These are phyloP conservation scores for Physocladia obscura DNA, from an alignment of 192 early-diverging fungal species.

Conservation along the genomic window DNA sequence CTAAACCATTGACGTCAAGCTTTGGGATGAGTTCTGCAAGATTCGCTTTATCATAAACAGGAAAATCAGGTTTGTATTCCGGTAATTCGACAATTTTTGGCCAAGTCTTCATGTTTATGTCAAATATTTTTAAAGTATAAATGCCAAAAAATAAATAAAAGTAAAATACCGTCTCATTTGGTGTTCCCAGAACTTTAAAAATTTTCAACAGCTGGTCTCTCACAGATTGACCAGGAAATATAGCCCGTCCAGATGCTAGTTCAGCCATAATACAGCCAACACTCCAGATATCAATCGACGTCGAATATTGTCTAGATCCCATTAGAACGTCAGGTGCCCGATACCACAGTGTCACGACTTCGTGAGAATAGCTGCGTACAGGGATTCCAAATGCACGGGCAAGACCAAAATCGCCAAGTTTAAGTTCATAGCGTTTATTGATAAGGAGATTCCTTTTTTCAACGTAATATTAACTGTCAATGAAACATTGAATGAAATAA, in stretches of 20 bases:
- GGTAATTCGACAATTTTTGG: conserved; percentile 82
- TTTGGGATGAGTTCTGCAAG: conserved; percentile 80
- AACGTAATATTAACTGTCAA: no score
- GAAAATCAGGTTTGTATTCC: conserved; percentile 84
- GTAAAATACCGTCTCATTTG: conserved; percentile 56
- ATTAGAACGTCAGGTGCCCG: conserved; percentile 88
- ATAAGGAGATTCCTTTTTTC: conserved; percentile 93
- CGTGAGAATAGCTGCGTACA: conserved; percentile 75
- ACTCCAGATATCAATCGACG: conserved; percentile 96
- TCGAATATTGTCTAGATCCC: conserved; percentile 89
- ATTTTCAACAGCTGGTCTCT: conserved; percentile 85
- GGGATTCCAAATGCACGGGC: conserved; percentile 95
- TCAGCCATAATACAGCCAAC: conserved; percentile 83
- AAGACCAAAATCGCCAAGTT: conserved; percentile 87
- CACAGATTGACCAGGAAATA: conserved; percentile 88
- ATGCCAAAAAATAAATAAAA: not conserved
- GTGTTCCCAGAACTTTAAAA: conserved; percentile 84
- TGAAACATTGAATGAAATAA: conserved; percentile 67
- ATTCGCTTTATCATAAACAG: conserved; percentile 66
- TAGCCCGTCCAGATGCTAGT: conserved; percentile 66
- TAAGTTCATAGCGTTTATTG: conserved; percentile 71
- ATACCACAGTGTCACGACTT: conserved; percentile 98
- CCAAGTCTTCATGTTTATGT: conserved; percentile 62
- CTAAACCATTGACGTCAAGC: conserved; percentile 79
- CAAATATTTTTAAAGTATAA: no score